Evolutionary conservation across 2,329 filamentous ascomycete species (phyloP).

Genomic region (Ceratocystis destructans): DNA sequence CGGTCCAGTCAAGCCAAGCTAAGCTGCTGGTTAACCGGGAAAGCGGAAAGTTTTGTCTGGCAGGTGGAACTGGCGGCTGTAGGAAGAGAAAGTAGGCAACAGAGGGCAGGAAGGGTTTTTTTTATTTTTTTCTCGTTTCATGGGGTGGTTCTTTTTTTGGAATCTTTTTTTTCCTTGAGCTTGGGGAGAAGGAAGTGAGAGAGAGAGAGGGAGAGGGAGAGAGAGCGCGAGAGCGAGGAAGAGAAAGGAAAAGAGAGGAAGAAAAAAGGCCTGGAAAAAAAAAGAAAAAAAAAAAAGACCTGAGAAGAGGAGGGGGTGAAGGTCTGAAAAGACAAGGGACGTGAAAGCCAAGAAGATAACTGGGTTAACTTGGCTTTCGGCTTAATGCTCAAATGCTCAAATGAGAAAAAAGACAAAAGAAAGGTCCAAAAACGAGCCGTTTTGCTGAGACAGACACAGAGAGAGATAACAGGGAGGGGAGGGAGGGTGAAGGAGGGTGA

Average conservation of each 20-base stretch:
- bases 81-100: neutral
- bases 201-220: neutral
- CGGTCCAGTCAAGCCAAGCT: too few species aligned
- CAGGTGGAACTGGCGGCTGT: neutral
- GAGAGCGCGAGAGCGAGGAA: neutral
- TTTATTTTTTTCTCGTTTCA: neutral
- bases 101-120: neutral
- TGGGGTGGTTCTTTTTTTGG: neutral
- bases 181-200: too few species aligned
- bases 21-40: neutral
- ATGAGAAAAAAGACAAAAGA: neutral
- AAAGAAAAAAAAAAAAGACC: neutral
- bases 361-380: neutral
- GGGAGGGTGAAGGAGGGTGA: neutral
- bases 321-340: neutral
- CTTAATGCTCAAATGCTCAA: slow-evolving; percentile 5
- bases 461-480: neutral
- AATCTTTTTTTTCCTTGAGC: neutral
- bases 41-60: neutral
- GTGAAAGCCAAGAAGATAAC: neutral
- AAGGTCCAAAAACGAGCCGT: neutral
- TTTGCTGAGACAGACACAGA: neutral
- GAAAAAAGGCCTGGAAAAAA: neutral
- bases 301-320: neutral
- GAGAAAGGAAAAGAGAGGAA: neutral